Base-by-base conservation (phyloP, 306 rosid species). In the Mimosa pudica region DNA sequence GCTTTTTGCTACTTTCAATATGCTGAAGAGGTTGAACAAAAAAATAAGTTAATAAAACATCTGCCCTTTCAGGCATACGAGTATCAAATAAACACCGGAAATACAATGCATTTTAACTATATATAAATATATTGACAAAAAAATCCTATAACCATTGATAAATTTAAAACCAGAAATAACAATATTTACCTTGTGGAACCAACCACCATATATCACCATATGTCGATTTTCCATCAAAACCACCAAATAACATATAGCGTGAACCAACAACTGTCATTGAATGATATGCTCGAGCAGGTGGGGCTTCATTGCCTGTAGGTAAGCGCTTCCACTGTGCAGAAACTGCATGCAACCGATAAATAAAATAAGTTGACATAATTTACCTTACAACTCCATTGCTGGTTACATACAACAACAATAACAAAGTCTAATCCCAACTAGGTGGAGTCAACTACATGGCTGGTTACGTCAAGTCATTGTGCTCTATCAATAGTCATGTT, bases 231-330 rank as follows among this genome's bases (percentile, higher is more conserved):
- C 98, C 98, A 86, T 95, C 98, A 87, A 92, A 92, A 82, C 98
- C 98, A 58, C 98, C 98, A 80, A 90, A 90, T 58, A 95, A 84
- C 69, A 95, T 84, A 87, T 92, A 79, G 45, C 96, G 87, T 1
- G 94, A 91, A 79, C 96, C 98, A 62, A 95, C 74, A 61, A 82
- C 64, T 9, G 91, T 91, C 87, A 95, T 81, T 14, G 98, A 90
- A 86, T 95, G 98, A 89, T 95, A 95, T 48, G 98, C 98, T 78
- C 98, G 94, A 76, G 98, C 97, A 68, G 97, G 87, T 85, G 98
- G 98, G 64, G 94, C 86, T 84, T 92, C 98, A 76, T 86, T 95
- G 70, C 94, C 95, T 57, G 82, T 81, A 55, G 92, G 89, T 67
- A 95, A 83, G 78, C 98, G 96, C 87, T 95, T 95, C 98, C 98